Evolutionary conservation across 2,329 filamentous ascomycete species (phyloP).

Genomic region (Hypoxylon sp.): DNA sequence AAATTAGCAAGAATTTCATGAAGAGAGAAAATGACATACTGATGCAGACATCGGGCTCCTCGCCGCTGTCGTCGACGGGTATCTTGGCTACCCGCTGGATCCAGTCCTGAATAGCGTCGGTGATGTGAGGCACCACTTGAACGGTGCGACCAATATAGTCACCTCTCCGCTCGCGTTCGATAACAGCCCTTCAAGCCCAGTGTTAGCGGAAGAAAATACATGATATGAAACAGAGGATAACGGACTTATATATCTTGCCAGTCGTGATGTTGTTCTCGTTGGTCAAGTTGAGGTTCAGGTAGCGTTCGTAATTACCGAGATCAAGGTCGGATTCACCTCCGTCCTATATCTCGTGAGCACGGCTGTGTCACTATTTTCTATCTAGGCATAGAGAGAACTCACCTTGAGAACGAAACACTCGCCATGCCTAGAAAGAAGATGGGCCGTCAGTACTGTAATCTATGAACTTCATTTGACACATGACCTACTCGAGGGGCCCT

Average conservation of each 20-base stretch:
- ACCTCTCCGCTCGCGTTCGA: constrained; percentile 67
- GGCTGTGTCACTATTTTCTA: neutral
- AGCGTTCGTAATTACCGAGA: constrained; percentile 67
- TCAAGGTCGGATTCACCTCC: constrained; percentile 47
- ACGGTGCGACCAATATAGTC: constrained; percentile 90
- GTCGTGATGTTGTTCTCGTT: constrained; percentile 96
- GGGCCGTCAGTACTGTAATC: constrained; percentile 11
- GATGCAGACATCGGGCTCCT: constrained; percentile 91
- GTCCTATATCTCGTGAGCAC: constrained; percentile 19
- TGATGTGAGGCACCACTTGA: constrained; percentile 92
- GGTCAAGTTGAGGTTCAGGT: constrained; percentile 82
- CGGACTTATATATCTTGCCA: constrained; percentile 92
- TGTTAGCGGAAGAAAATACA: constrained; percentile 15
- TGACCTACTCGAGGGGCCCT: constrained; percentile 49
- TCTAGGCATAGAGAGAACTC: neutral
- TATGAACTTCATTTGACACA: neutral
- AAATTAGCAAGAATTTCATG: constrained; percentile 8
- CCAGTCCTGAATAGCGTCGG: constrained; percentile 91
- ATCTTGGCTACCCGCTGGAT: constrained; percentile 85
- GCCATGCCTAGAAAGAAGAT: constrained; percentile 68
- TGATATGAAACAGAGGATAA: constrained; percentile 60
- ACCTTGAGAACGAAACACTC: constrained; percentile 80
- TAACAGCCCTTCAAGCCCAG: constrained; percentile 19
- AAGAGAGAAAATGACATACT: constrained; percentile 54
- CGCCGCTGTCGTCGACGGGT: constrained; percentile 83